phyloP scores from a whole-genome alignment of 257 asterid species.

The Scutellaria galericulata region DNA sequence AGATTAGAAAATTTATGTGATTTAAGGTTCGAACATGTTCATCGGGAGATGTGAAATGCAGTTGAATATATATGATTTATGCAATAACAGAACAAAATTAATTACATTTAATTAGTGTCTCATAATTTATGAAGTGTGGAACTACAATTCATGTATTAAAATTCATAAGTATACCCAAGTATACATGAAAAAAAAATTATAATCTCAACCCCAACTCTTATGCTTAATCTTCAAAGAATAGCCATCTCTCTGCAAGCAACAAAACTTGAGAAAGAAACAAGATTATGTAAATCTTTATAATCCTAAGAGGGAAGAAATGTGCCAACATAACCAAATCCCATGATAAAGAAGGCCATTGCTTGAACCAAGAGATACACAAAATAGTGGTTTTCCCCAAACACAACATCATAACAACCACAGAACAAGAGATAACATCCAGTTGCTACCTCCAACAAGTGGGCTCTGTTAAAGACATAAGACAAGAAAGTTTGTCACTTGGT shows the following conservation, averaged over 20 bases:
- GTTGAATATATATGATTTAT: too few species aligned
- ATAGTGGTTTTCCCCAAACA: conserved; percentile 62
- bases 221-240: conserved; percentile 57
- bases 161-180: background rate
- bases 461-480: conserved; percentile 40
- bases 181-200: too few species aligned
- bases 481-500: too few species aligned
- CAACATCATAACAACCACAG: conserved; percentile 77
- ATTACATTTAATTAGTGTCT: too few species aligned
- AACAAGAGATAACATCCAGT: conserved; percentile 68
- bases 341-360: conserved; percentile 70
- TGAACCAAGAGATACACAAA: conserved; percentile 71
- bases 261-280: conserved; percentile 9
- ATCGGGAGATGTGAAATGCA: too few species aligned
- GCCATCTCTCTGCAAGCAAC: conserved; percentile 46
- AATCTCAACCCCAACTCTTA: conserved; percentile 43
- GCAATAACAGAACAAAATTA: too few species aligned
- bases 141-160: background rate
- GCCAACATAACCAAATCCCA: conserved; percentile 82
- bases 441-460: conserved; percentile 69
- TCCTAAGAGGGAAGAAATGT: conserved; percentile 59
- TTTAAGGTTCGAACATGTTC: too few species aligned
- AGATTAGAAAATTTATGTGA: too few species aligned
- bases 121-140: background rate
- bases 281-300: background rate